Conservation (phyloP, 2,329 filamentous ascomycete species). For the Aphanoascus verrucosus region DNA sequence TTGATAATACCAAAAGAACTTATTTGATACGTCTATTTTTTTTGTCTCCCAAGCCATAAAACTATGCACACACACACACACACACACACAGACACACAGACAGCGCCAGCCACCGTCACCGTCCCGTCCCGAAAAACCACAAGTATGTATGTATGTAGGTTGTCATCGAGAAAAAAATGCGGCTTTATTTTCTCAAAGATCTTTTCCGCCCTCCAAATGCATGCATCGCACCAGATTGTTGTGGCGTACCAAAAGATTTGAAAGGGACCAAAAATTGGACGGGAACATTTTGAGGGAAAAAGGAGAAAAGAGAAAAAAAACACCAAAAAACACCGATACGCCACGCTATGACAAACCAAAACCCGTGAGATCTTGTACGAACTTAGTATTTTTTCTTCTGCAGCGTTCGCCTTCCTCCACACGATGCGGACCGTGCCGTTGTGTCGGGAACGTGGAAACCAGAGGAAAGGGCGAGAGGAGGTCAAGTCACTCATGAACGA, state of each 20-base stretch:
- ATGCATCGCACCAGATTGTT: constrained; percentile 2
- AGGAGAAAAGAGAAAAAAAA: constrained; percentile 1
- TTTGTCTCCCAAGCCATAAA: not conserved
- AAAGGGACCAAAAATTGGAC: constrained; percentile 2
- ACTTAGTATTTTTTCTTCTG: not conserved
- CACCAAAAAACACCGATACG: constrained; percentile 4
- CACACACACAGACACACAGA: too few relatives aligned
- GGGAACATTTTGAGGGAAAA: not conserved
- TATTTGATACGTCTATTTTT: not conserved
- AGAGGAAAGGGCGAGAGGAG: not conserved
- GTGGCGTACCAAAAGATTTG: not conserved
- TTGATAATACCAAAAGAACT: not conserved
- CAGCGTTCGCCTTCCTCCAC: not conserved
- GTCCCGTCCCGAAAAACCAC: not conserved
- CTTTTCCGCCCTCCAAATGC: constrained; percentile 1
- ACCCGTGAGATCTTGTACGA: constrained; percentile 9
- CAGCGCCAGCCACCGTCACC: not conserved
- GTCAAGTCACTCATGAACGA: too few relatives aligned
- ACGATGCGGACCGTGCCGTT: not conserved
- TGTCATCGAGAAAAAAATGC: not conserved
- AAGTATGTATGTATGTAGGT: not conserved
- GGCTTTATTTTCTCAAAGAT: not conserved
- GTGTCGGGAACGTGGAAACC: not conserved
- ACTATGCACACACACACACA: constrained; percentile 1
- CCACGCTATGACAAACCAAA: constrained; percentile 9